These are phyloP conservation scores for Salix dunnii DNA, from an alignment of 345 rosid genomes.

Conservation along the genomic window DNA sequence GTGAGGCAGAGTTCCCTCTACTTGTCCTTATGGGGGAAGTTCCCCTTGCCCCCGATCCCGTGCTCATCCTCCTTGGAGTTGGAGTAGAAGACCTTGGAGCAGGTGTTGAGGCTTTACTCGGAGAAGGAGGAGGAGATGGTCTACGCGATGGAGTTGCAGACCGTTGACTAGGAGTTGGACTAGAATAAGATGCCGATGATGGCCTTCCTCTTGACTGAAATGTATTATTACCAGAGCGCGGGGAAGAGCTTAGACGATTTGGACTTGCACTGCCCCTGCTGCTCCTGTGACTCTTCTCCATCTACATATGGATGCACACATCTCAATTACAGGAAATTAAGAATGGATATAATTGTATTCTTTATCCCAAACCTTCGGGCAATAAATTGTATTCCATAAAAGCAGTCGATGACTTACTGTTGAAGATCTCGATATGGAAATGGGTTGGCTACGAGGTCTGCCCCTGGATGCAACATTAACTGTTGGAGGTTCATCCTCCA, in stretches of 20 bases:
- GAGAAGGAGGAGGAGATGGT: constrained; percentile 81
- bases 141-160: constrained; percentile 65
- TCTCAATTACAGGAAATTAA: constrained; percentile 3
- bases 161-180: constrained; percentile 53
- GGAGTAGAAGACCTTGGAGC: constrained; percentile 76
- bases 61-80: constrained; percentile 66
- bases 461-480: constrained; percentile 62
- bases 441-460: constrained; percentile 81
- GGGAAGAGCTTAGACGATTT: constrained; percentile 87
- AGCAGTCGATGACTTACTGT: constrained; percentile 52
- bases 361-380: not conserved
- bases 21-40: constrained; percentile 65
- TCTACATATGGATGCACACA: constrained; percentile 39
- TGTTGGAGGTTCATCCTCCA: constrained; percentile 77
- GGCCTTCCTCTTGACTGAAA: constrained; percentile 78
- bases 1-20: constrained; percentile 86
- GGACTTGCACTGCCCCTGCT: constrained; percentile 97
- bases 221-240: constrained; percentile 59
- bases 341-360: not conserved
- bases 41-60: constrained; percentile 71
- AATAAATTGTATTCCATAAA: constrained; percentile 7
- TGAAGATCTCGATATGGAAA: constrained; percentile 88
- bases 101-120: constrained; percentile 56
- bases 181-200: constrained; percentile 68
- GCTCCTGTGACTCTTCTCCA: constrained; percentile 89